Conservation (phyloP, 495 filamentous ascomycete species). For the Copromyces sp. region DNA sequence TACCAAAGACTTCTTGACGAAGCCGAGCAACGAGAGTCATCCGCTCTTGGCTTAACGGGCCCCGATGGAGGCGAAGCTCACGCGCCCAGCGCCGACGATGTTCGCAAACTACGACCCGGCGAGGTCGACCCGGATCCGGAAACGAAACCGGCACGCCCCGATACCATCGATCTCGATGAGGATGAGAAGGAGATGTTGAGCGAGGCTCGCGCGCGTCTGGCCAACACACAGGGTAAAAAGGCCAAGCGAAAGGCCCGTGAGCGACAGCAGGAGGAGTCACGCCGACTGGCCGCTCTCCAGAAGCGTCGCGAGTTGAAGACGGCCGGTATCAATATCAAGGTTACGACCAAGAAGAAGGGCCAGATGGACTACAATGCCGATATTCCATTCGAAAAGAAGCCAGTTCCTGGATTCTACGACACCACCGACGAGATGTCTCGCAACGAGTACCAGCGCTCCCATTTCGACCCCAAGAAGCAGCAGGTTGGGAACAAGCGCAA, state of each 20-base stretch:
- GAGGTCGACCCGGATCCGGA: conserved; percentile 95
- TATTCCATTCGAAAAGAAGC: conserved; percentile 90
- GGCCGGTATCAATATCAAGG: conserved; percentile 96
- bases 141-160: conserved; percentile 90
- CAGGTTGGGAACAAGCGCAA: conserved; percentile 94
- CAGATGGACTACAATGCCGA: conserved; percentile 99
- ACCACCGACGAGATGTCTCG: conserved; percentile 66
- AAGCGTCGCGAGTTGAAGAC: conserved; percentile 95
- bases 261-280: conserved; percentile 87
- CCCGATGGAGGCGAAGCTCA: conserved; percentile 78
- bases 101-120: conserved; percentile 77
- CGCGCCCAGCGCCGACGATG: conserved; percentile 89
- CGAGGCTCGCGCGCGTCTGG: conserved; percentile 88
- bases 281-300: conserved; percentile 78
- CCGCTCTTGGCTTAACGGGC: conserved; percentile 74
- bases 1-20: conserved; percentile 96
- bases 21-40: conserved; percentile 76
- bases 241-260: conserved; percentile 96
- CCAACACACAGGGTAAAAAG: conserved; percentile 98
- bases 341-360: conserved; percentile 82
- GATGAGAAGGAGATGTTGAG: conserved; percentile 99
- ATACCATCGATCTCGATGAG: conserved; percentile 96
- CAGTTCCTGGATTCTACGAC: conserved; percentile 87
- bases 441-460: conserved; percentile 80
- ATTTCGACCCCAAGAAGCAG: conserved; percentile 90